phyloP scores from a whole-genome alignment of 768 basidiomycete genomes.

The Porphyrellus cyaneotinctus region DNA sequence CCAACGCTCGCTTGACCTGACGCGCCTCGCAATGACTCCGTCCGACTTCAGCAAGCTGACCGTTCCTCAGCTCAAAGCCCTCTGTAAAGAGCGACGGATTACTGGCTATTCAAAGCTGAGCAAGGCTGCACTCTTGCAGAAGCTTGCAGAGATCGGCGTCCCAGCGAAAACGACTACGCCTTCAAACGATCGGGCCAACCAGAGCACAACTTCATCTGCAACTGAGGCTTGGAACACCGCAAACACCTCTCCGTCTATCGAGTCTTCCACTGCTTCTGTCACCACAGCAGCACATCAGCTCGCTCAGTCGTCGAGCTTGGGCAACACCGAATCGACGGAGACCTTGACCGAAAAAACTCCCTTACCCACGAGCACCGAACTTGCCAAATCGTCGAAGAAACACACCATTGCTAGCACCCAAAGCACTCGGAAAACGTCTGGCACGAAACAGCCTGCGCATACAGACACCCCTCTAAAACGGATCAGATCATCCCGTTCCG shows the following conservation, averaged over 20 bases:
- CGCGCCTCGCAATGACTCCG: too few relatives aligned
- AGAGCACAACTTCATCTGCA: background rate
- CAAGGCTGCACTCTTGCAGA: conserved; percentile 55
- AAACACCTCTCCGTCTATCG: background rate
- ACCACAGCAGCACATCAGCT: background rate
- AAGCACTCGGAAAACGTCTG: background rate
- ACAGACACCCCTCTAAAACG: conserved; percentile 17
- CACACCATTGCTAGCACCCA: background rate
- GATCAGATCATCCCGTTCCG: background rate
- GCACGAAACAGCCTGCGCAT: conserved; percentile 20
- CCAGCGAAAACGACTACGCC: background rate
- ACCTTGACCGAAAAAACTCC: too few relatives aligned
- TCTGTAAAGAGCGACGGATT: conserved; percentile 63
- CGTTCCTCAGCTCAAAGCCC: conserved; percentile 57
- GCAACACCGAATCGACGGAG: background rate
- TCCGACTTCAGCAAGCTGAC: conserved; percentile 39
- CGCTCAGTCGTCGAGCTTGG: background rate
- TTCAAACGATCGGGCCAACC: background rate
- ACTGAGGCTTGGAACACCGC: background rate
- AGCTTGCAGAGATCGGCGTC: conserved; percentile 25
- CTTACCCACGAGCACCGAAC: background rate
- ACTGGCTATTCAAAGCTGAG: conserved; percentile 64
- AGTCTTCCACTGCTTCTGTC: background rate
- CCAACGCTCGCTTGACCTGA: too few relatives aligned
- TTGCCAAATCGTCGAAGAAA: background rate